Base-by-base conservation (phyloP, 495 filamentous ascomycete species). In the Aspergillus campestris region DNA sequence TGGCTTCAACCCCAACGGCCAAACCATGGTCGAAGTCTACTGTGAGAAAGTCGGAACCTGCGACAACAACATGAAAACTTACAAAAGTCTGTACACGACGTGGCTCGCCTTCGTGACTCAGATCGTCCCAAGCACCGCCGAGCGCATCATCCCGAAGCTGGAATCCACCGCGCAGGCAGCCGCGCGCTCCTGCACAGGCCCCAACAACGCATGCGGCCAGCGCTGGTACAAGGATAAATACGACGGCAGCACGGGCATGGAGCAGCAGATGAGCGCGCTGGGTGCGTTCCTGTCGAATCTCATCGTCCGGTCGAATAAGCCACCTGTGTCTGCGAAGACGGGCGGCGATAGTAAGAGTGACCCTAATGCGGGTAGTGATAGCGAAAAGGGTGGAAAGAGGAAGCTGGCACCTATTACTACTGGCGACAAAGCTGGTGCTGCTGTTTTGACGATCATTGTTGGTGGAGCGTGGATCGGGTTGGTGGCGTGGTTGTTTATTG, bases 21-120 rank as follows among this genome's bases (percentile, higher is more conserved):
- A 71, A 15, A 67, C 80, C 48, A 79, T 84, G 55, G 70, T 71
- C 36, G 87, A 91, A 57, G 66, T 81, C 13, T 73, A 78, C 14
- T 92, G 87, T 64, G 86, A 90, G 60, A 57, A 73, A 3, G 59
- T 59, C 31, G 53, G 66, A 30, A 66, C 50, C 0, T 88, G 86
- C 61, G 72, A 88, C 53, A 53, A 70, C 24, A 81, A 86, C 60
- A 73, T 85, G 50, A 74, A 76, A 28, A 74, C 75, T 32, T 84
- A 85, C 71, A 89, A 89, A 61, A 83, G 83, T 24, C 77, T 84
- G 44, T 60, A 84, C 12, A 61, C 78, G 15, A 78, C 77, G 14
- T 83, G 76, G 73, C 72, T 89, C 53, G 73, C 78, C 3, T 71
- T 68, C 18, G 74, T 74, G 11, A 59, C 74, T 8, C 71, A 79